Conservation (phyloP, 805 yeast species). For the Saccharomyces eubayanus region DNA sequence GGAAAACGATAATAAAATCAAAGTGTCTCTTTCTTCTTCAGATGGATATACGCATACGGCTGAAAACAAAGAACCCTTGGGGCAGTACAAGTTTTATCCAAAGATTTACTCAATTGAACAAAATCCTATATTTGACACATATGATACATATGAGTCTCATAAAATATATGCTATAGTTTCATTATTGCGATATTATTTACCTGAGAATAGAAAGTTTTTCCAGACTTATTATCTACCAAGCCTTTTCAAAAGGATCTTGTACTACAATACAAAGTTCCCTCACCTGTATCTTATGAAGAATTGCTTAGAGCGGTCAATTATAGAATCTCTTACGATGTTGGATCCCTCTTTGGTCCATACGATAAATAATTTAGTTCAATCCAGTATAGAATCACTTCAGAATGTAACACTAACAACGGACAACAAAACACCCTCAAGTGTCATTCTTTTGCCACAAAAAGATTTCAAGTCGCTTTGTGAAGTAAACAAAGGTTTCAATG, state of each 20-base stretch:
- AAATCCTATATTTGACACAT: neutral
- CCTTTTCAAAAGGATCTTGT: slow-evolving; percentile 7
- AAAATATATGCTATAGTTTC: slow-evolving; percentile 5
- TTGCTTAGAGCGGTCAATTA: slow-evolving; percentile 4
- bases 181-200: slow-evolving; percentile 8
- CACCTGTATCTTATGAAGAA: slow-evolving; percentile 1
- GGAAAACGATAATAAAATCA: neutral
- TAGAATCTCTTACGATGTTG: neutral
- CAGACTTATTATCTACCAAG: slow-evolving; percentile 4
- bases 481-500: neutral
- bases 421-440: neutral
- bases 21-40: neutral
- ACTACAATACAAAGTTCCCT: slow-evolving; percentile 7
- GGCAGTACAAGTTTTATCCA: neutral
- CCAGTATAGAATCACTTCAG: neutral
- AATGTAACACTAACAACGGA: neutral
- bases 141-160: neutral
- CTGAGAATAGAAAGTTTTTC: slow-evolving; percentile 9
- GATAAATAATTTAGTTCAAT: neutral
- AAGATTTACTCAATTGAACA: neutral
- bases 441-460: neutral
- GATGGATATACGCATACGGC: neutral
- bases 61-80: neutral
- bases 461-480: neutral
- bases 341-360: neutral